Evolutionary conservation across 805 yeast species (phyloP).

Genomic region (Schwanniomyces pseudopolymorphus): DNA sequence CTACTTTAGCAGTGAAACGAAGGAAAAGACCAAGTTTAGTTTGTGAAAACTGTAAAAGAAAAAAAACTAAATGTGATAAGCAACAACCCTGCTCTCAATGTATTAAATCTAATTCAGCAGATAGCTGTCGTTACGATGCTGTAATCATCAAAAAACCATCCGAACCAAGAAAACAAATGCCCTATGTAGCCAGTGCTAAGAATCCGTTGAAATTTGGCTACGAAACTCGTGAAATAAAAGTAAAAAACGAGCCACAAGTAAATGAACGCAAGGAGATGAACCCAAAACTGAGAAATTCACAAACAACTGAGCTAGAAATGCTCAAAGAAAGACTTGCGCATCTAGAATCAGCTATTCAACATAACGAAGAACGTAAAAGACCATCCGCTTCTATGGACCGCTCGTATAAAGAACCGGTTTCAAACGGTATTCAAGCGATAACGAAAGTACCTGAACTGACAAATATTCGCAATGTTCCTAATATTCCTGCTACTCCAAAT

Average conservation of each 20-base stretch:
- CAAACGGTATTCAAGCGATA: background rate
- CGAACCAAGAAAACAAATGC: conserved; percentile 2
- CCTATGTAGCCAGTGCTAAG: conserved; percentile 19
- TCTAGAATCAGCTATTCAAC: conserved; percentile 12
- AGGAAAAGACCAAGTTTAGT: conserved; percentile 40
- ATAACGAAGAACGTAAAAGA: background rate
- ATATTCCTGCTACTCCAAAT: background rate
- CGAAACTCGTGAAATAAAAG: background rate
- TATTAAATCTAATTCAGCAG: conserved; percentile 22
- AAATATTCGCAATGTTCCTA: too few relatives aligned
- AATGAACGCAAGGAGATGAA: background rate
- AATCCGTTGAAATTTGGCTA: conserved; percentile 15
- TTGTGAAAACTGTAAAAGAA: conserved; percentile 32
- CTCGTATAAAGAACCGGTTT: background rate
- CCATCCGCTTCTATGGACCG: background rate
- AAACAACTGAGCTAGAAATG: conserved; percentile 14
- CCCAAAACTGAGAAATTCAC: background rate
- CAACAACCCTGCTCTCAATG: conserved; percentile 36
- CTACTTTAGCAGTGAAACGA: conserved; percentile 8
- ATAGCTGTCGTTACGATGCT: conserved; percentile 12
- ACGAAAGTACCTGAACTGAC: background rate
- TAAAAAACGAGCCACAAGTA: background rate
- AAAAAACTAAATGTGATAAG: conserved; percentile 37
- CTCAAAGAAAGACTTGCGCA: conserved; percentile 17
- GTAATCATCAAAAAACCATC: background rate